Evolutionary conservation across 805 yeast genomes (phyloP), one percentile per base, ranked within the genome.

Genomic region (Myxozyma neotropica): DNA sequence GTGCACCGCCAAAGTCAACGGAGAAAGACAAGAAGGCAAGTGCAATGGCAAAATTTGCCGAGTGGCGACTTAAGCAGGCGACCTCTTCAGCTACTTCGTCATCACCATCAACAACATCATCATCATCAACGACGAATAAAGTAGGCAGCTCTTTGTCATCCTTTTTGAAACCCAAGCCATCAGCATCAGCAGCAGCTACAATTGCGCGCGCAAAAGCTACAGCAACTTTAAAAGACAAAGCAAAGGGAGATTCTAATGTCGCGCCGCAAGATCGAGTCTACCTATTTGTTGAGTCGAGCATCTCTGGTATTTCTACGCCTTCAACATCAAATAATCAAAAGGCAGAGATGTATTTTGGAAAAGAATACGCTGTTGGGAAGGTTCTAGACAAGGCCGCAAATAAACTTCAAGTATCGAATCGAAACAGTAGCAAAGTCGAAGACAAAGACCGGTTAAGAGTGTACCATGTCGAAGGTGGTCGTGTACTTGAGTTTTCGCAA

Each of bases 281-380:
- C 64, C 70, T 82, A 13, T 80, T 81, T 80, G 76, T 79, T 31
- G 67, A 61, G 27, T 44, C 55, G 7, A 40, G 29, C 13, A 6
- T 40, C 23, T 3, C 55, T 3, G 26, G 53, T 19, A 10, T 12
- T 5, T 33, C 50, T 2, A 35, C 55, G 19, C 23, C 51, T 5
- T 17, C 26, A 19, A 27, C 27, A 19, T 42, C 35, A 12, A 31
- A 45, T 6, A 42, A 44, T 13, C 43, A 38, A 13, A 38, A 15
- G 23, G 59, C 47, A 19, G 75, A 80, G 0, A 67, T 83, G 19
- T 85, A 68, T 69, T 78, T 83, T 13, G 81, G 82, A 17, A 80
- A 78, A 57, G 72, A 77, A 29, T 84, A 87, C 87, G 81, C 84
- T 0, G 78, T 83, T 33, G 89, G 89, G 0, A 72, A 83, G 55